Evolutionary conservation across 177 flowering plant species (phyloP).

Genomic region (Tripterygium wilfordii): DNA sequence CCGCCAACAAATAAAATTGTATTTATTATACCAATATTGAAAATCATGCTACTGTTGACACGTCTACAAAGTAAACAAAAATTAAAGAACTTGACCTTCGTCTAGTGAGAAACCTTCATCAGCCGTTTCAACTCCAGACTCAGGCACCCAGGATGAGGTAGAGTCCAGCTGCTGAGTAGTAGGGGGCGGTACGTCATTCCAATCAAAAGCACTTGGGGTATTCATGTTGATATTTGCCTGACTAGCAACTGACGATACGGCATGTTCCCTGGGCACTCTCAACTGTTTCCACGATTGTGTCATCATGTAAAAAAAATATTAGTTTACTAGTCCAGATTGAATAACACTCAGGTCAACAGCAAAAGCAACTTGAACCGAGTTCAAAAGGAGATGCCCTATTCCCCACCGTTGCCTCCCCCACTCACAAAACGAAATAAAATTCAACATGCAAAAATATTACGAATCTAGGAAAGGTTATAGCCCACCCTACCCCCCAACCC

Average conservation of each 20-base stretch:
- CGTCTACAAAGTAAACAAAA: not conserved
- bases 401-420: no score
- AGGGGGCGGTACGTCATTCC: conserved; percentile 37
- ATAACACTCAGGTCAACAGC: no score
- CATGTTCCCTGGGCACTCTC: conserved; percentile 52
- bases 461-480: no score
- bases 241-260: conserved; percentile 29
- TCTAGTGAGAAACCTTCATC: conserved; percentile 46
- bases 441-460: no score
- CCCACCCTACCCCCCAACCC: no score
- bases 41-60: no score
- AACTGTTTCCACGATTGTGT: no score
- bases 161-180: conserved; percentile 29
- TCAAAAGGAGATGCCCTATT: no score
- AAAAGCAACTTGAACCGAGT: no score
- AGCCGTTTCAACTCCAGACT: conserved; percentile 30
- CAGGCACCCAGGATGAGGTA: conserved; percentile 24
- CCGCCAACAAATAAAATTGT: not conserved
- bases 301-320: conserved; percentile 1
- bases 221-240: conserved; percentile 29
- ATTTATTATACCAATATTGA: no score
- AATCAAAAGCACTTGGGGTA: conserved; percentile 45
- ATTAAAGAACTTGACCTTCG: conserved; percentile 33
- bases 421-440: no score
- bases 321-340: not conserved